These are phyloP conservation scores for Carallia pectinifolia DNA, from an alignment of 345 rosid species.

Conservation along the genomic window DNA sequence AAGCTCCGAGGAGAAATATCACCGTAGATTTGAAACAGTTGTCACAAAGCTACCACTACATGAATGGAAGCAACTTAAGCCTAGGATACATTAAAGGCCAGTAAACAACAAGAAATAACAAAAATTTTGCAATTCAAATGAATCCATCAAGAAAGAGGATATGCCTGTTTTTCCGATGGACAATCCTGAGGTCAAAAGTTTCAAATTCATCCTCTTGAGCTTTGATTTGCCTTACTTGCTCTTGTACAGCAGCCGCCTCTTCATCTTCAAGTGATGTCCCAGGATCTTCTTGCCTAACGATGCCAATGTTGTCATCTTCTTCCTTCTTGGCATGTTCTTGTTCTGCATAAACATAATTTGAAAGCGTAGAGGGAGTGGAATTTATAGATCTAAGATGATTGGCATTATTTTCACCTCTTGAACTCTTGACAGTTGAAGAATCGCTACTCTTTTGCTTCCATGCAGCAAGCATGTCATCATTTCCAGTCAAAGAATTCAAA, in stretches of 20 bases:
- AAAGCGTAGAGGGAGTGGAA: constrained; percentile 66
- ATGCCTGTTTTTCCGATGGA: constrained; percentile 97
- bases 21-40: too few relatives aligned
- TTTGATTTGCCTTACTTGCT: constrained; percentile 96
- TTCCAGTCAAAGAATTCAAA: constrained; percentile 51
- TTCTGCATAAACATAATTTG: constrained; percentile 65
- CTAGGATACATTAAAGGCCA: neutral
- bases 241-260: constrained; percentile 92
- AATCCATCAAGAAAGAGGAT: constrained; percentile 17
- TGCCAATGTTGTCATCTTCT: constrained; percentile 49
- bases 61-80: neutral
- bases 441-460: constrained; percentile 83
- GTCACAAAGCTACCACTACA: neutral
- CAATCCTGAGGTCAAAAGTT: constrained; percentile 94
- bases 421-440: constrained; percentile 71
- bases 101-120: constrained; percentile 14
- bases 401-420: constrained; percentile 62
- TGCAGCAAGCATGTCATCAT: constrained; percentile 67
- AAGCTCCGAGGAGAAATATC: too few relatives aligned
- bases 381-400: constrained; percentile 55
- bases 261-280: constrained; percentile 81
- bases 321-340: constrained; percentile 51
- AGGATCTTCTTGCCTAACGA: constrained; percentile 64
- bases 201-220: constrained; percentile 98
- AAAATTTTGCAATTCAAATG: neutral